Evolutionary conservation across 2,329 filamentous ascomycete species (phyloP), one percentile per base, ranked within the genome.

Genomic region (Tolypocladium ovalisporum): DNA sequence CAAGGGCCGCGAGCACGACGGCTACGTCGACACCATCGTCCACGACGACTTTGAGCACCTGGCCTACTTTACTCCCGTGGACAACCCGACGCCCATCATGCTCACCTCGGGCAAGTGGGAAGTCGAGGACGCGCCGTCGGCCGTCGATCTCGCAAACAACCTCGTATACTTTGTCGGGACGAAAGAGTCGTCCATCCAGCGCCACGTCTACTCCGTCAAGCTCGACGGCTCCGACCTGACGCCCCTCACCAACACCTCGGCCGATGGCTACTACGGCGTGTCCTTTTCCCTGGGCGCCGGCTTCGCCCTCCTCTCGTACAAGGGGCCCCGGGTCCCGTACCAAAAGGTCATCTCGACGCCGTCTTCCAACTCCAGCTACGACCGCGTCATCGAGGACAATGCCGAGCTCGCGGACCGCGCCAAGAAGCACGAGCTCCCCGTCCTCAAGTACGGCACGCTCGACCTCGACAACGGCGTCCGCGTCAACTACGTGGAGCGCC

Each of bases 101-200:
- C 83, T 99, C 44, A 99, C 94, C 0, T 85, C 88, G 40, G 94
- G 94, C 6, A 71, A 87, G 36, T 99, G 93, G 92, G 95, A 99
- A 71, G 93, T 99, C 0, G 89, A 90, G 4, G 79, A 87, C 56
- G 90, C 88, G 0, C 90, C 93, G 0, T 89, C 90, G 2, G 88
- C 89, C 0, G 82, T 99, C 29, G 93, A 97, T 68, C 73, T 97
- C 42, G 81, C 84, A 63, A 87, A 88, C 62, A 96, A 96, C 65
- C 72, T 96, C 10, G 91, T 97, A 15, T 99, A 99, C 71, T 97
- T 96, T 67, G 77, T 91, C 54, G 86, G 86, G 1, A 94, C 94
- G 1, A 91, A 93, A 68, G 87, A 94, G 64, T 88, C 88, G 4
- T 88, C 92, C 7, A 94, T 90, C 47, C 88, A 97, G 70, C 87